Evolutionary conservation across 257 asterid species (phyloP), one percentile per base, ranked within the genome.

Genomic region (Nicotiana tomentosiformis): DNA sequence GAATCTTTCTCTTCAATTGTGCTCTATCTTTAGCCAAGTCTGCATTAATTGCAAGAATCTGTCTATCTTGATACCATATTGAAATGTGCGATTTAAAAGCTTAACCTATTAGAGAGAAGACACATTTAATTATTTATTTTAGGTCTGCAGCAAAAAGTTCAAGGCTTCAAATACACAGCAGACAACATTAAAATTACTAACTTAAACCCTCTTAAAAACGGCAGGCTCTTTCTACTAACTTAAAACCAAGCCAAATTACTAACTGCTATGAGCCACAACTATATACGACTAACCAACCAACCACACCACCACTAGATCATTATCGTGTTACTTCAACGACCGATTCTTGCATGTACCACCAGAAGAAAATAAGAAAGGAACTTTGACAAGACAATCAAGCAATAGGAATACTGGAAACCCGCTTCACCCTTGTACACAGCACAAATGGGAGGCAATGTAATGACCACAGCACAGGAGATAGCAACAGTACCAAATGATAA

Each of bases 401-500:
- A 26, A 51, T 26, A 26, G 35, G 46, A 51, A 51, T 76, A 76
- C 26, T 5, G 16, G 9, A 66, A 51, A 74, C 43, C 26, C 7
- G 10, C 43, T 49, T 74, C 9, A 7, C 80, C 62, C 43, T 74
- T 49, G 61, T 74, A 51, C 9, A 15, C 80, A 51, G 62, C 43
- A 74, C 64, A 49, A 74, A 51, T 74, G 39, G 29, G 58, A 49
- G 9, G 14, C 62, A 74, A 74, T 74, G 80, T 49, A 49, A 74
- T 49, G 62, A 74, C 43, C 80, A 51, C 62, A 4, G 53, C 16
- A 74, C 20, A 51, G 15, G 46, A 51, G 79, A 72, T 72, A 49
- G 9, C 79, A 49, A 49, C 79, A 72, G 55, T 49, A 49, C 14
- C 79, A 70, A 81, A 53, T 74, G 67, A 78, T 7, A 61, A 84